Base-by-base conservation (phyloP, 768 basidiomycete species). In the Hortiboletus flavorubellus region DNA sequence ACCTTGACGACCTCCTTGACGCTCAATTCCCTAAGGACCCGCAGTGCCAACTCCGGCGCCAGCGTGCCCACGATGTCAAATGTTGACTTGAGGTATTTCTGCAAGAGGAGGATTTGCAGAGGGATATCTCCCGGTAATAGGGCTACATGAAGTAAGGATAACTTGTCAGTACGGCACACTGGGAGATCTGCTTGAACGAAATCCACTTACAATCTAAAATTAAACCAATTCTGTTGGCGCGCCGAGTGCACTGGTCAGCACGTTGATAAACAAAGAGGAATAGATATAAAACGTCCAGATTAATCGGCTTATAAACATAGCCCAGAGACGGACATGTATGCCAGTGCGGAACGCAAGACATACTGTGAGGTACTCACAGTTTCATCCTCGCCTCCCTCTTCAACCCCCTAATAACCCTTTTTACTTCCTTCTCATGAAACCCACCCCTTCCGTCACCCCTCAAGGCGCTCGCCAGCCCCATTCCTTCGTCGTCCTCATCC, bases 81-180 rank as follows among this genome's bases (percentile, higher is more conserved):
- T 7, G 90, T 88, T 12, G 88, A 88, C 61, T 80, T 83, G 35
- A 82, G 80, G 61, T 96, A 94, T 69, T 92, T 91, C 69, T 93
- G 83, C 16, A 96, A 80, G 3, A 91, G 81, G 1, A 88, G 78
- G 42, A 95, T 91, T 68, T 93, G 93, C 7, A 90, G 77, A 11
- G 82, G 83, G 33, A 94, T 89, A 62, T 94, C 93, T 33, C 91
- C 90, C 0, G 93, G 92, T 59, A 91, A 76, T 70, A 87, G 84
- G 11, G 87, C 89, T 89, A 57, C 29, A 53, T 33, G 18, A 33
- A 40, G 45, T 5, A 53, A 52, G 5, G 34, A 59, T 12, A 16
- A 47, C 41, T 46, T 9, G n/a, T 65, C 39, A 61, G 58, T 16
- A 55, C 8, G n/a, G 37, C 15, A 53, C 12, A 6, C 8, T n/a